Base-by-base conservation (phyloP, 495 filamentous ascomycete species). In the Daldinia bambusicola region DNA sequence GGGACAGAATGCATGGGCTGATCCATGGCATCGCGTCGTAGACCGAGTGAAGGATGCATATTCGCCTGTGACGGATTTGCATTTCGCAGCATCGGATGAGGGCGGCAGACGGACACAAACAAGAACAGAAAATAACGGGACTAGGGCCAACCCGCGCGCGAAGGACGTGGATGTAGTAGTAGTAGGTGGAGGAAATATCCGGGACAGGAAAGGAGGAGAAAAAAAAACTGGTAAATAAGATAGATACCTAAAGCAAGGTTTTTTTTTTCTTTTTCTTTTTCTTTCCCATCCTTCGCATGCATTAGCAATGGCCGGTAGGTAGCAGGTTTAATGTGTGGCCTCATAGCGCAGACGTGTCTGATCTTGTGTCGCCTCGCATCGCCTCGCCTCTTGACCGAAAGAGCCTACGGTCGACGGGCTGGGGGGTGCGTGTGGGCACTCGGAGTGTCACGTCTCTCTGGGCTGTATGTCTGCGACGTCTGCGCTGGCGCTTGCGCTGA, bases 41-140 rank as follows among this genome's bases (percentile, higher is more conserved):
- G 66, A 70, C 71, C 66, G 71, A 74, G 71, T 70, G 66, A 70
- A 74, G 71, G 71, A 74, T 74, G 71, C 71, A 70, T 74, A 74
- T 70, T 70, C 71, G 71, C 67, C 70, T 73, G 70, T 73, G 70
- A 73, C 70, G 60, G 66, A 73, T 73, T 69, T 69, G 71, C 71
- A 70, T 74, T 70, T 74, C 71, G 71, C 71, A 70, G 71, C 66
- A 63, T 70, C 66, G 71, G 71, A 74, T 74, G 71, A 74, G 71
- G 71, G 71, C 67, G 71, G 71, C 67, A 67, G 67, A 70, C 60
- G 66, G 66, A 59, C 67, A 70, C 67, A 70, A 56, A 64, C 16
- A 64, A 36, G 16, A 63, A 58, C 6, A 50, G 30, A 60, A 56
- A 53, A 48, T 18, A 55, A 50, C 51, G 61, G 65, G 61, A 61